Base-by-base conservation (phyloP, 768 basidiomycete genomes). In the Ramaria sp. region DNA sequence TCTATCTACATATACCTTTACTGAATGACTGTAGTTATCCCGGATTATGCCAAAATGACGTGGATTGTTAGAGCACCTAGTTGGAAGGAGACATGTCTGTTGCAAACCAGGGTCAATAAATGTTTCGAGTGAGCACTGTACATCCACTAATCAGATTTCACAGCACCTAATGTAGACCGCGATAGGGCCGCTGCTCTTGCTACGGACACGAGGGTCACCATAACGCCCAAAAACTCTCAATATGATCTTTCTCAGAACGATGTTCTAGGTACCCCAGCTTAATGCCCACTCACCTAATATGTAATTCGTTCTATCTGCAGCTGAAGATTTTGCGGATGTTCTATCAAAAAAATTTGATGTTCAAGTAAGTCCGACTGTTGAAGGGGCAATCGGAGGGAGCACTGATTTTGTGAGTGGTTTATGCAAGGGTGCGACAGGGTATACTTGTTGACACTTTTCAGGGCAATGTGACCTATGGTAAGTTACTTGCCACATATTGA, bases 391-490 rank as follows among this genome's bases (percentile, higher is more conserved):
- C 9, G 69, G 69, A 17, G 86, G 84, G 3, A 88, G 86, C 4
- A 88, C 88, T 9, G 88, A 90, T 68, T 88, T 89, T 66, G 88
- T 88, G 60, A 72, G 85, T 73, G 3, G 55, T 37, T 27, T 37
- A 37, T 38, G 48, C 34, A 58, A 52, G 19, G 27, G n/a, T 12
- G 15, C 30, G 24, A 19, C 22, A 11, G 31, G 24, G 39, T 49
- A 20, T 19, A 31, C 57, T 39, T 43, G 61, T 34, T 58, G 9
- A 60, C 31, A 24, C 13, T 10, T 37, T 15, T 53, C 65, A 89
- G 87, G 88, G 88, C 1, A 88, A 89, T 60, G 79, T 90, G 51
- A 78, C 83, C 43, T 82, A 84, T 62, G 78, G 87, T 71, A 61
- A 65, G 72, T 79, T 30, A 60, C 60, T 67, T 61, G 51, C 42